Percentiles rank a stretch among this genome's conserved stretches.
These are phyloP conservation scores for Senna tora DNA, from an alignment of 306 rosid species.

Conservation along the genomic window DNA sequence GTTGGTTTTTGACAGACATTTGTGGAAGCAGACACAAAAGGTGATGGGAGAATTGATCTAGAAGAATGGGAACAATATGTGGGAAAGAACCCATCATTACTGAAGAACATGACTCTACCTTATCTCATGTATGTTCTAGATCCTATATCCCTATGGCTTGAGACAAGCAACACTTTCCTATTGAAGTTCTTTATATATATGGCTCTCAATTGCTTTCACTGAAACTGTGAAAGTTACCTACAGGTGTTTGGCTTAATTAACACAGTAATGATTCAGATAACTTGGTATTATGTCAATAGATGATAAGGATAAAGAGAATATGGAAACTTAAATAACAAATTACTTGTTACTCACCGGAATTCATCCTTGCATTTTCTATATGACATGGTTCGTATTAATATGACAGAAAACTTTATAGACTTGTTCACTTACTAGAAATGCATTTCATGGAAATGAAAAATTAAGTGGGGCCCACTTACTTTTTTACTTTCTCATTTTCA, in stretches of 20 bases:
- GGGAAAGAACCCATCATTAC: slow-evolving; percentile 37
- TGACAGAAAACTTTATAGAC: slow-evolving; percentile 3
- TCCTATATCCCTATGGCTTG: slow-evolving; percentile 2
- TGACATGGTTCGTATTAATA: neutral
- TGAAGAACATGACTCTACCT: slow-evolving; percentile 47
- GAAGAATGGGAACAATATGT: slow-evolving; percentile 45
- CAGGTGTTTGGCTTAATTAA: slow-evolving; percentile 1
- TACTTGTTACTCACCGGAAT: neutral
- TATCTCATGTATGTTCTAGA: slow-evolving; percentile 37
- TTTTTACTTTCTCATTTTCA: no score
- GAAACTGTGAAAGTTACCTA: no score
- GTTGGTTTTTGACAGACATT: slow-evolving; percentile 35
- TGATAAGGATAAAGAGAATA: neutral
- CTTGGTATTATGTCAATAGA: neutral
- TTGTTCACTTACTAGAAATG: no score
- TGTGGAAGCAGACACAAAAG: slow-evolving; percentile 38
- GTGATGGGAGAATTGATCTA: slow-evolving; percentile 37
- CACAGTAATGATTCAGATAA: neutral
- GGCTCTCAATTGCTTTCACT: neutral
- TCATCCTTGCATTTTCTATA: neutral
- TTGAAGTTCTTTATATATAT: slow-evolving; percentile 6
- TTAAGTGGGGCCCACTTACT: no score
- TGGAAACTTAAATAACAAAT: neutral
- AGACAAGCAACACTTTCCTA: neutral
- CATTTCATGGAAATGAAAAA: no score